These are phyloP conservation scores for Fraxinus anomala DNA, from an alignment of 257 asterid species.

Conservation along the genomic window DNA sequence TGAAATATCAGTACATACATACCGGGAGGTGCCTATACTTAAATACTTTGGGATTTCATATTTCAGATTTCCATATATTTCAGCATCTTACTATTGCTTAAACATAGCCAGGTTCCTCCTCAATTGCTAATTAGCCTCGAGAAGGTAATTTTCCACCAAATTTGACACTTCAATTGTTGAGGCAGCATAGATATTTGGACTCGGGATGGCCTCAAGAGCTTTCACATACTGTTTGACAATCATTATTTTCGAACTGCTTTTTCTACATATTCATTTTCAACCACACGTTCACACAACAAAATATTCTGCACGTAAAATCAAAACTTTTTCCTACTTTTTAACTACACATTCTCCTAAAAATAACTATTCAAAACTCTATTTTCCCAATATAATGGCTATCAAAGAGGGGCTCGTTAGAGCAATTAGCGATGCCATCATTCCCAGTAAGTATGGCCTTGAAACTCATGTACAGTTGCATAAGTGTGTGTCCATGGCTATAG, in stretches of 20 bases:
- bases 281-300: no score
- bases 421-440: constrained; percentile 29
- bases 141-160: background rate
- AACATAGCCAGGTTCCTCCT: background rate
- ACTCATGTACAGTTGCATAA: constrained; percentile 31
- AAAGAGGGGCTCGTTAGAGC: background rate
- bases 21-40: no score
- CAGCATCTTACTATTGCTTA: background rate
- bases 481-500: constrained; percentile 18
- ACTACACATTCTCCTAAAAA: no score
- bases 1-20: no score
- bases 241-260: no score
- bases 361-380: constrained; percentile 8
- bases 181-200: background rate
- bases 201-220: background rate
- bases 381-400: no score
- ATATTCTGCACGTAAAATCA: no score
- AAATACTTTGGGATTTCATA: no score
- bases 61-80: no score
- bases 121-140: background rate
- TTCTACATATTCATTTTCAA: no score
- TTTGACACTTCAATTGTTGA: background rate
- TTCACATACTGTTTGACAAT: constrained; percentile 22
- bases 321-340: no score
- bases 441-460: constrained; percentile 21